phyloP scores from a whole-genome alignment of 129 eudicot genomes.

The Flaveria robusta region DNA sequence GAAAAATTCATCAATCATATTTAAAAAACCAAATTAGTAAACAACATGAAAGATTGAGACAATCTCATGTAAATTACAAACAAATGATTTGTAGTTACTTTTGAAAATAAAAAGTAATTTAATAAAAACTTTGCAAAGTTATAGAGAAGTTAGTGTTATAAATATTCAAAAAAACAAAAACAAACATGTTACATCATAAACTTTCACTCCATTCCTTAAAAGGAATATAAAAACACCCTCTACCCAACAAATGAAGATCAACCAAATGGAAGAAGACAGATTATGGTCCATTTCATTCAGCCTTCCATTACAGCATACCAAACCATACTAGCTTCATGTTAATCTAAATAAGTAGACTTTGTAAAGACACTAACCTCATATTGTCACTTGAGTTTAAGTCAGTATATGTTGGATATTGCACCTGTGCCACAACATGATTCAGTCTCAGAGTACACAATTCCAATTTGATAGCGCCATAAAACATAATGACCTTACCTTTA shows the following conservation, averaged over 20 bases:
- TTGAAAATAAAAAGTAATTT: neutral
- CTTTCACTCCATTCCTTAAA: neutral
- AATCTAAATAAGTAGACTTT: neutral
- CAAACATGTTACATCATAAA: neutral
- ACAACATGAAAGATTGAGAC: neutral
- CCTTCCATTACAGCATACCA: neutral
- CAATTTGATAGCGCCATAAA: constrained; percentile 12
- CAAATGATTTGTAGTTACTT: neutral
- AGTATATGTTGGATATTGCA: constrained; percentile 68
- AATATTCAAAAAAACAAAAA: neutral
- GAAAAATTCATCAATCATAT: neutral
- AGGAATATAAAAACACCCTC: neutral
- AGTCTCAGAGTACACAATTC: constrained; percentile 10
- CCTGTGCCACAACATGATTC: constrained; percentile 47
- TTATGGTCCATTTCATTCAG: neutral
- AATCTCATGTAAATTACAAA: neutral
- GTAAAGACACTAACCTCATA: constrained; percentile 51
- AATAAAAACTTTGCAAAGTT: neutral
- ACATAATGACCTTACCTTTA: constrained; percentile 51
- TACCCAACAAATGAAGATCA: neutral
- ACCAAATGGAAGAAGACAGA: neutral
- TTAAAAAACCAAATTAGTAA: neutral
- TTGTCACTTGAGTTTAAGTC: constrained; percentile 55
- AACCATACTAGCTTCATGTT: neutral
- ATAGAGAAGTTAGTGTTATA: neutral